phyloP scores from a whole-genome alignment of 2,329 filamentous ascomycete species.

The Aureobasidium melanogenum region DNA sequence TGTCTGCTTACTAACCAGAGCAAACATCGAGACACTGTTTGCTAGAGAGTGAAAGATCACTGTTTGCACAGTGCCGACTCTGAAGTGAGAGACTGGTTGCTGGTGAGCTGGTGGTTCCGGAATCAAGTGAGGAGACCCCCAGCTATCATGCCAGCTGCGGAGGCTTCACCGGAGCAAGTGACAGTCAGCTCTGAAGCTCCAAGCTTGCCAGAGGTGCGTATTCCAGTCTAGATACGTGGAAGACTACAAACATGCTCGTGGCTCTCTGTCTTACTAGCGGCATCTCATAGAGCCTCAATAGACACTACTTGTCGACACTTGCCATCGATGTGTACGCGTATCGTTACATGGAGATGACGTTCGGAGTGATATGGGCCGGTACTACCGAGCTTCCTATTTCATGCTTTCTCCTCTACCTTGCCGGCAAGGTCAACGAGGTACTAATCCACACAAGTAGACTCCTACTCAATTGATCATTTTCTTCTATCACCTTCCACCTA shows the following conservation, averaged over 20 bases:
- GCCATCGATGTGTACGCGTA: background rate
- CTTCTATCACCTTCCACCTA: background rate
- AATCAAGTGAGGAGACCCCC: background rate
- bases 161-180: background rate
- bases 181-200: background rate
- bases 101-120: no score
- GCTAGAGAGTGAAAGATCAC: no score
- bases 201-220: background rate
- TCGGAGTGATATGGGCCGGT: background rate
- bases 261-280: background rate
- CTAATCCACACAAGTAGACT: background rate
- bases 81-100: no score
- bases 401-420: background rate
- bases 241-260: background rate
- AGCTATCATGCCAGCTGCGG: background rate
- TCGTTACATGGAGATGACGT: background rate
- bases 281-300: background rate
- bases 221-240: background rate
- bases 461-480: background rate
- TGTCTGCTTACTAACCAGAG: no score
- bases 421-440: background rate
- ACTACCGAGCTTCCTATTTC: slow-evolving; percentile 9
- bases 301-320: background rate
- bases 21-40: no score
- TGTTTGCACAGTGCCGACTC: no score